These are phyloP conservation scores for Eragrostis nindensis DNA, from an alignment of 176 grass and related monocot genomes.

Conservation along the genomic window DNA sequence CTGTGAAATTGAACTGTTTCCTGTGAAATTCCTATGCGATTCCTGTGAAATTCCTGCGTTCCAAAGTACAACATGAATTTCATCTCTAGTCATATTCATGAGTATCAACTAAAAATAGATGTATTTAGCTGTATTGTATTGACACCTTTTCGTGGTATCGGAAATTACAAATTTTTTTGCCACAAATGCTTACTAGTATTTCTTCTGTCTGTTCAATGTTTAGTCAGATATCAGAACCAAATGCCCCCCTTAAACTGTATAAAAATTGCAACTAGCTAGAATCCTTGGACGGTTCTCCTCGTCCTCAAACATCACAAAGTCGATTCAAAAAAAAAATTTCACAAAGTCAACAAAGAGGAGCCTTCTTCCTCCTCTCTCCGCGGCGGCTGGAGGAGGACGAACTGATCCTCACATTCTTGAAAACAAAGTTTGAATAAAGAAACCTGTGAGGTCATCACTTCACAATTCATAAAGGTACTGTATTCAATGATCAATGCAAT, in stretches of 20 bases:
- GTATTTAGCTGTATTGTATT: background rate
- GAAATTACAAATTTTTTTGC: conserved; percentile 19
- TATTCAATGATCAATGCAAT: background rate
- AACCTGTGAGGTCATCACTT: background rate
- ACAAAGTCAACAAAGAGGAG: background rate
- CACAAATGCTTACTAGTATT: too few relatives aligned
- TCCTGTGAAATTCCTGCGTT: too few relatives aligned
- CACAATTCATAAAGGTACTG: background rate
- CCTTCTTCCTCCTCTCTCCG: background rate
- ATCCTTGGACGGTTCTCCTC: background rate
- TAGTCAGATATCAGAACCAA: too few relatives aligned
- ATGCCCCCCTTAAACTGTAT: too few relatives aligned
- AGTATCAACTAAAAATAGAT: conserved; percentile 25
- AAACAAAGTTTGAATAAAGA: background rate
- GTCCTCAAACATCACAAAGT: background rate
- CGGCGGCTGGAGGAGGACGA: background rate
- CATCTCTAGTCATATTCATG: background rate
- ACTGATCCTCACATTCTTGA: background rate
- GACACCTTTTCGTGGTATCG: background rate
- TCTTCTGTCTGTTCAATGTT: background rate
- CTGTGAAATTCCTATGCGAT: too few relatives aligned
- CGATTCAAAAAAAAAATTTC: too few relatives aligned
- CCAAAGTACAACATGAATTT: conserved; percentile 21
- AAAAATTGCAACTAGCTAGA: background rate
- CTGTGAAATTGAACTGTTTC: too few relatives aligned